phyloP scores from a whole-genome alignment of 1,284 basidiomycete genomes.

The Ganoderma meredithae region DNA sequence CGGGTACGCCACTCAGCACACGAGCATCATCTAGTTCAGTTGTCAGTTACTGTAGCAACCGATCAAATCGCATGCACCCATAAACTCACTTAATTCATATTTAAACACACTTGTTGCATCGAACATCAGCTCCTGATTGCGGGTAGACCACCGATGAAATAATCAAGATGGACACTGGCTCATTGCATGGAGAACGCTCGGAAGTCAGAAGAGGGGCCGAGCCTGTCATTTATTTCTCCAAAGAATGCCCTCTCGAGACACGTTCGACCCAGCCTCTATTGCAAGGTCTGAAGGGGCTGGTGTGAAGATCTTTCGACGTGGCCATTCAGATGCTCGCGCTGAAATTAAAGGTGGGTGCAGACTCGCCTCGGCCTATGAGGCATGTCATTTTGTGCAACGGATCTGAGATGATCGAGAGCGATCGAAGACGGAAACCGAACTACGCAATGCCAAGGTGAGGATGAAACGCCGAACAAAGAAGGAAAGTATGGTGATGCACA shows the following conservation, averaged over 20 bases:
- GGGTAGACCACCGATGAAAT: not conserved
- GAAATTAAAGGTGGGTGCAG: not conserved
- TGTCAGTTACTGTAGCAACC: not conserved
- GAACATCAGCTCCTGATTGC: not conserved
- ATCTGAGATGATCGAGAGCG: constrained; percentile 6
- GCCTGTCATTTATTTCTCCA: not conserved
- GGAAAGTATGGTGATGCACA: not conserved
- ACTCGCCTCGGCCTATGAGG: not conserved
- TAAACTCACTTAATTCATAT: not conserved
- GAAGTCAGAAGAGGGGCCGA: not conserved
- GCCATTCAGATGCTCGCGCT: not conserved
- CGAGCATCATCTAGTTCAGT: not conserved
- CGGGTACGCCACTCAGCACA: not conserved
- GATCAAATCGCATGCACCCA: constrained; percentile 1
- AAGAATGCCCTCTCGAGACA: not conserved
- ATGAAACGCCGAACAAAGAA: not conserved
- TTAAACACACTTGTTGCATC: not conserved
- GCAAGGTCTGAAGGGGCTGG: not conserved
- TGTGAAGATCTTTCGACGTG: not conserved
- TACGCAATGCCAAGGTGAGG: not conserved
- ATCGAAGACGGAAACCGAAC: not conserved
- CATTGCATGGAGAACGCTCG: not conserved
- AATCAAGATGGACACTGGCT: not conserved
- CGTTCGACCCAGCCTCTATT: not conserved
- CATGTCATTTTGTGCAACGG: not conserved